Percentiles rank a stretch among this genome's conserved stretches.
Conservation (phyloP, 495 filamentous ascomycete genomes). For the Opeltia flavorubescens region DNA sequence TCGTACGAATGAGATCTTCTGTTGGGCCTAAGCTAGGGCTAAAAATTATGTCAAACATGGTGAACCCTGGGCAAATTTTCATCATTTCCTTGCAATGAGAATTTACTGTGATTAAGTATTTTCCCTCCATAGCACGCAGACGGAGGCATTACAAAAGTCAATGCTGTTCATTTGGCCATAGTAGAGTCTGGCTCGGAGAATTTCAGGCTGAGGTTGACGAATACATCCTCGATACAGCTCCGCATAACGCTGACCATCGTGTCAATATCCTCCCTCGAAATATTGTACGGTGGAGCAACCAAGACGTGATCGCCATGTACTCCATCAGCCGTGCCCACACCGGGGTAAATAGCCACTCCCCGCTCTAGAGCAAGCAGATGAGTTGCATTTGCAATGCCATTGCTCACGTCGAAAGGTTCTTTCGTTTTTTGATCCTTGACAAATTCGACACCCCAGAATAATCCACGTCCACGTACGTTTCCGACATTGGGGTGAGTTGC, state of each 20-base stretch:
- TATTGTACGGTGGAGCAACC: slow-evolving; percentile 60
- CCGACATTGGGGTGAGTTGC: slow-evolving; percentile 32
- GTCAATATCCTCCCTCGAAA: slow-evolving; percentile 47
- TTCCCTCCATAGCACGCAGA: too few relatives aligned
- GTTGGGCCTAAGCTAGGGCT: too few relatives aligned
- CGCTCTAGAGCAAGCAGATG: slow-evolving; percentile 37
- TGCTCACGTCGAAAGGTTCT: slow-evolving; percentile 31
- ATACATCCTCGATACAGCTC: slow-evolving; percentile 14
- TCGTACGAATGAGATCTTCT: too few relatives aligned
- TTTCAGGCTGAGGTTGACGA: too few relatives aligned
- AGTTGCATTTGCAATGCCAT: slow-evolving; percentile 29
- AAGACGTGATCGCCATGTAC: slow-evolving; percentile 60
- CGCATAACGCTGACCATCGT: slow-evolving; percentile 35
- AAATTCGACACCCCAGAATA: slow-evolving; percentile 50
- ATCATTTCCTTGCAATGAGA: too few relatives aligned
- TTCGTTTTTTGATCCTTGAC: slow-evolving; percentile 42
- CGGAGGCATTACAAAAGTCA: too few relatives aligned
- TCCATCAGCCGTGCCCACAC: slow-evolving; percentile 53
- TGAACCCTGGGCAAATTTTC: too few relatives aligned
- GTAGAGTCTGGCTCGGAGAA: too few relatives aligned
- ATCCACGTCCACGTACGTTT: slow-evolving; percentile 40
- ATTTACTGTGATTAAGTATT: too few relatives aligned
- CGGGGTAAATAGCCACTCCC: slow-evolving; percentile 56
- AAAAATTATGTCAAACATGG: too few relatives aligned
- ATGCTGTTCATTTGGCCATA: too few relatives aligned